Evolutionary conservation across 2,329 filamentous ascomycete genomes (phyloP), one percentile per base, ranked within the genome.

Genomic region (Trichocomaceae sp.): DNA sequence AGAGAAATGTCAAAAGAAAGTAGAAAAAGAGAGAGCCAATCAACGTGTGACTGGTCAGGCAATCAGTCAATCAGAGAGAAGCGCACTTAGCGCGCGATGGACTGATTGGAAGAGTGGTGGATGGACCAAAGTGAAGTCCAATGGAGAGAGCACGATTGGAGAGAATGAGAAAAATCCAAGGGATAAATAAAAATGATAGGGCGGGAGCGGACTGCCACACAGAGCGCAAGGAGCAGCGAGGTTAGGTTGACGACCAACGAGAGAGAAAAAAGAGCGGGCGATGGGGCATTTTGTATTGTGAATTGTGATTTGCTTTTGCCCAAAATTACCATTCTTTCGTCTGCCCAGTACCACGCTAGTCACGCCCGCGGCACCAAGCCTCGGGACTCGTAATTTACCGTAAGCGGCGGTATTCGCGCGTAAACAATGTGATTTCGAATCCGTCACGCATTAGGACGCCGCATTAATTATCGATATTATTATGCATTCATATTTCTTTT

Each of bases 201-300:
- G 46, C 22, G 29, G 45, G 29, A 8, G 39, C 26, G 10, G 26
- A 9, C 26, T 29, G 26, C 26, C 26, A 29, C 26, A 29, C 26
- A 17, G 17, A 39, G 31, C 23, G 50, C 31, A 47, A 47, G 50
- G 45, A 53, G 33, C n/a, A 29, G 52, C 52, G 17, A 33, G 31
- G 26, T 44, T 31, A 33, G 31, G 26, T 44, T 31, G 65, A 69
- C 65, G 64, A 70, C 69, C 69, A 72, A 72, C 69, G 69, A 72
- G 69, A 70, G 68, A 71, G 69, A 70, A 63, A n/a, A 63, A 65
- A 65, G 64, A 61, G 67, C 66, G 67, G 61, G 62, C 59, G 67
- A 71, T 71, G 69, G 69, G 66, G 68, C 68, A 70, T 71, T 72
- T 71, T 71, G 68, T 72, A 71, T 64, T 26, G 23, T 26, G 23